Evolutionary conservation across 2,329 filamentous ascomycete species (phyloP).

Genomic region (Sarocladiaceae sp.): DNA sequence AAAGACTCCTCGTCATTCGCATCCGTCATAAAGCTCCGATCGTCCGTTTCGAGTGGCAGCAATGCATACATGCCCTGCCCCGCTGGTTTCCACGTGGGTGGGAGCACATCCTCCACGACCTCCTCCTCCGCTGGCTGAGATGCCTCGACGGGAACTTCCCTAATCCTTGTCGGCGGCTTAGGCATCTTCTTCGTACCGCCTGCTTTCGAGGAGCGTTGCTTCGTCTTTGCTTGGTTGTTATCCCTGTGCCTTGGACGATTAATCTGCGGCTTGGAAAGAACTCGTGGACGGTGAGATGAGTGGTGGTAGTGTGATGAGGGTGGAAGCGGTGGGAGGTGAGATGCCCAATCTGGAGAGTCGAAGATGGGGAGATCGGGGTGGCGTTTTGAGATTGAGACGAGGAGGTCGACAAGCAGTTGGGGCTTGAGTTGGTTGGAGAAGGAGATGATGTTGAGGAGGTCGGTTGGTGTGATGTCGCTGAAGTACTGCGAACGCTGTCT

Average conservation of each 20-base stretch:
- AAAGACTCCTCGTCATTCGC: constrained; percentile 38
- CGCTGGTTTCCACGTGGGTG: constrained; percentile 35
- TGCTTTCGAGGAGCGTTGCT: constrained; percentile 13
- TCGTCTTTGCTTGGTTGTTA: constrained; percentile 22
- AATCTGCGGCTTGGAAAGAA: neutral
- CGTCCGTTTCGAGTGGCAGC: constrained; percentile 32
- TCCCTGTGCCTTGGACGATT: constrained; percentile 27
- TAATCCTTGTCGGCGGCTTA: constrained; percentile 15
- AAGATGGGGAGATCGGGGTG: constrained; percentile 40
- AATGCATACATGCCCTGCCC: constrained; percentile 35
- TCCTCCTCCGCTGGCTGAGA: constrained; percentile 22
- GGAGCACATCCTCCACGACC: constrained; percentile 25
- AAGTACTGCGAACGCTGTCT: constrained; percentile 36
- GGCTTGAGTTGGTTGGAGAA: constrained; percentile 37
- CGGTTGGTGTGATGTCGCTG: constrained; percentile 28
- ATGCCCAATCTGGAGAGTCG: constrained; percentile 35
- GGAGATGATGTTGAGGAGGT: constrained; percentile 35
- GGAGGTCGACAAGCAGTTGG: constrained; percentile 35
- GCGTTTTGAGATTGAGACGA: constrained; percentile 37
- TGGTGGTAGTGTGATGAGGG: neutral
- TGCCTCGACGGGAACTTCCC: constrained; percentile 1
- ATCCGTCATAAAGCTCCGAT: constrained; percentile 30
- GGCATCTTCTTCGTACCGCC: constrained; percentile 16
- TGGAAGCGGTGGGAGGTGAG: constrained; percentile 12
- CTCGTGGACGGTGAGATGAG: neutral